Conservation (phyloP, 352 stramenopile genomes). For the Phytophthora pistaciae region DNA sequence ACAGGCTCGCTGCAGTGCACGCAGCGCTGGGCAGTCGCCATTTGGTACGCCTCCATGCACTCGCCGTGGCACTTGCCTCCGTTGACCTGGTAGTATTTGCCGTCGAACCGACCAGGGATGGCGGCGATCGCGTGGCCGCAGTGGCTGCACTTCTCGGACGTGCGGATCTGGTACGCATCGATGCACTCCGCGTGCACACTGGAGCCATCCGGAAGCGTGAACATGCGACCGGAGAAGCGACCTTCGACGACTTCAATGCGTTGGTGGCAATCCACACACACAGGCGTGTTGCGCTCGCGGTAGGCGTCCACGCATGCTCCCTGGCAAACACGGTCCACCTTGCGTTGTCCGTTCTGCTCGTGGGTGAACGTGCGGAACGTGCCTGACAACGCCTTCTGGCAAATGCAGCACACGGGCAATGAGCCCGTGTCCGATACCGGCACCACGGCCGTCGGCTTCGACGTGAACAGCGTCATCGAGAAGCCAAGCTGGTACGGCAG, state of each 20-base stretch:
- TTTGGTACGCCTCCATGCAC: slow-evolving; percentile 83
- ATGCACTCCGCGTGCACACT: slow-evolving; percentile 87
- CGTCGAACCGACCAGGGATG: slow-evolving; percentile 80
- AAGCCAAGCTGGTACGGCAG: slow-evolving; percentile 61
- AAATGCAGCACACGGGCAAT: slow-evolving; percentile 73
- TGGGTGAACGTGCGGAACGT: slow-evolving; percentile 81
- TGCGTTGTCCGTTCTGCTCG: slow-evolving; percentile 51
- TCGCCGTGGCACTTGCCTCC: slow-evolving; percentile 84
- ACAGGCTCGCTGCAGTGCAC: slow-evolving; percentile 77
- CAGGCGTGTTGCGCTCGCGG: slow-evolving; percentile 75
- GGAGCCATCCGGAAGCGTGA: slow-evolving; percentile 78
- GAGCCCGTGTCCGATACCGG: slow-evolving; percentile 70
- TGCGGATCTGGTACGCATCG: slow-evolving; percentile 86
- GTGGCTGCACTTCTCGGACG: slow-evolving; percentile 82
- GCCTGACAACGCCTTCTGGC: slow-evolving; percentile 64
- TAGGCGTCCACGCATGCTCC: slow-evolving; percentile 76
- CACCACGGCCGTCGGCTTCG: slow-evolving; percentile 65
- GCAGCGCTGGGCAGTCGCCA: slow-evolving; percentile 79
- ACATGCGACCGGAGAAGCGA: slow-evolving; percentile 84
- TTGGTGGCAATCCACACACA: slow-evolving; percentile 79
- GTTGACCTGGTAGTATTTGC: slow-evolving; percentile 82
- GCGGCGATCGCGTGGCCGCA: slow-evolving; percentile 82
- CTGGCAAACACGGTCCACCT: slow-evolving; percentile 84
- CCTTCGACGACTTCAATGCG: slow-evolving; percentile 81
- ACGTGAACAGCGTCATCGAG: slow-evolving; percentile 67